phyloP scores from a whole-genome alignment of 202 grass and related monocot genomes.

The Saccharum hybrid region DNA sequence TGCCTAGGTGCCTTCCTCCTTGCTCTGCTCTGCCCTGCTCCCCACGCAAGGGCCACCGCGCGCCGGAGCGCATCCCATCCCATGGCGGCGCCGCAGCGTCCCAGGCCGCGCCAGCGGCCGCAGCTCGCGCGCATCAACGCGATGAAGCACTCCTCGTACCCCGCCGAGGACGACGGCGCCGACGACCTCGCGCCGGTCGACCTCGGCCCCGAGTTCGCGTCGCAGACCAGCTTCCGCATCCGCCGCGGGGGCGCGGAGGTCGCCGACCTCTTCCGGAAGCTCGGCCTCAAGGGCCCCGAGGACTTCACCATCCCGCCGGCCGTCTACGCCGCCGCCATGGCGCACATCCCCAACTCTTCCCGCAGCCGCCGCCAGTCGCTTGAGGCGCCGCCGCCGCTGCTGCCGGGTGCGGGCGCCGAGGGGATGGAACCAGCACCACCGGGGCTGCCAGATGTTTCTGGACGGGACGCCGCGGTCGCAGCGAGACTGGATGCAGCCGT shows the following conservation, averaged over 20 bases:
- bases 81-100: conserved; percentile 56
- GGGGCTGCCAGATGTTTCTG: conserved; percentile 4
- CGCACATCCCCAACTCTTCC: conserved; percentile 42
- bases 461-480: neutral
- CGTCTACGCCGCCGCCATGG: conserved; percentile 66
- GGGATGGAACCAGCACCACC: neutral
- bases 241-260: conserved; percentile 54
- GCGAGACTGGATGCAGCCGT: conserved; percentile 17
- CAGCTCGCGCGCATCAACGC: conserved; percentile 71
- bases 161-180: neutral
- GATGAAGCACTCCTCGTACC: conserved; percentile 50
- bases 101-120: conserved; percentile 40
- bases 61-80: neutral
- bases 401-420: neutral
- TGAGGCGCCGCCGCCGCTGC: neutral
- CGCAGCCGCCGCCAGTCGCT: conserved; percentile 36
- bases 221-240: conserved; percentile 78
- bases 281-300: conserved; percentile 75
- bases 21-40: neutral
- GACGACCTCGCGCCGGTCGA: conserved; percentile 19
- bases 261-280: conserved; percentile 62
- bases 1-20: neutral
- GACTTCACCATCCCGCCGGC: conserved; percentile 75
- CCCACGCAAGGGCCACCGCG: conserved; percentile 25
- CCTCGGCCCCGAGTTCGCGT: conserved; percentile 23